Evolutionary conservation across 768 basidiomycete genomes (phyloP).

Genomic region (Tylopilus sp.): DNA sequence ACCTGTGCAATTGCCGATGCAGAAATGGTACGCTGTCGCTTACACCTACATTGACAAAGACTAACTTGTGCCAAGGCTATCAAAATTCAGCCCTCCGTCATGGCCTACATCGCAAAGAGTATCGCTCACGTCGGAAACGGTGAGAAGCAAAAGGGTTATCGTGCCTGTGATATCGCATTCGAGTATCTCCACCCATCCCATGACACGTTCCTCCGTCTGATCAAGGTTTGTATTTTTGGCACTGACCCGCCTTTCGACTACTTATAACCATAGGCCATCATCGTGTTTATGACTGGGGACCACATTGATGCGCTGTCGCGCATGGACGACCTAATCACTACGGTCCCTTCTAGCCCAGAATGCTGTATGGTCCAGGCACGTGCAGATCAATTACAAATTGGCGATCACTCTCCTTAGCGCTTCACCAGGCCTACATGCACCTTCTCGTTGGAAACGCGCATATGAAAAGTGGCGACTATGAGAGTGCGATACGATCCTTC

Average conservation of each 20-base stretch:
- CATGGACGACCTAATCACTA: neutral
- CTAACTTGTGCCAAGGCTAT: neutral
- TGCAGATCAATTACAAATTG: neutral
- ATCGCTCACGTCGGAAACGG: neutral
- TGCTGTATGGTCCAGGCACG: neutral
- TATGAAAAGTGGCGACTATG: neutral
- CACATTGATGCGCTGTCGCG: neutral
- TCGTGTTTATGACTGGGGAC: neutral
- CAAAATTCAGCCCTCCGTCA: neutral
- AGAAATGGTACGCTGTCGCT: neutral
- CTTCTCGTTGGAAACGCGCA: neutral
- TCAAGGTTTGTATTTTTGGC: neutral
- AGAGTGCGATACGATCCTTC: neutral
- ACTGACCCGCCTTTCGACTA: neutral
- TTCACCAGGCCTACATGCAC: neutral
- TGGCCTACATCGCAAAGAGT: neutral
- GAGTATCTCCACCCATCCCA: neutral
- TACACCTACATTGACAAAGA: neutral
- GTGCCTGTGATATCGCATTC: neutral
- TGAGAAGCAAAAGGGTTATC: neutral
- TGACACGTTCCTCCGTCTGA: neutral
- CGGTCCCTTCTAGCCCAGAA: neutral
- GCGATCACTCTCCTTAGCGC: neutral
- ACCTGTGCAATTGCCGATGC: neutral
- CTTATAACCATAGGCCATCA: neutral